Base-by-base conservation (phyloP, 345 rosid genomes). In the Eucalyptus erythrocorys region DNA sequence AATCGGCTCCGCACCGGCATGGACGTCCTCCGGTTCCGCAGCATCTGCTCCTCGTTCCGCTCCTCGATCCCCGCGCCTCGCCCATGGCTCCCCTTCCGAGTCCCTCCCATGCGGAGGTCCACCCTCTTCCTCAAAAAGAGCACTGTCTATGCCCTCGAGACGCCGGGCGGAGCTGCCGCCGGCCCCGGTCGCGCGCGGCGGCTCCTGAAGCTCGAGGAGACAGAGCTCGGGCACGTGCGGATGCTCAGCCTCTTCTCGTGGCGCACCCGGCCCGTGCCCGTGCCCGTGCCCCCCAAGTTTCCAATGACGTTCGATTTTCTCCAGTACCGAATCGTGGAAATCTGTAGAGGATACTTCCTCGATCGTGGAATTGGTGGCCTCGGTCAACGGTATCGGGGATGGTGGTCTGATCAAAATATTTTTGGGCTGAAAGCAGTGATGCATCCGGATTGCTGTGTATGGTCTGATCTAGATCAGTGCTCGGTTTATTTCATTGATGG, bases 221-320 rank as follows among this genome's bases (percentile, higher is more conserved):
- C 24, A 10, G 57, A 51, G 57, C 57, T 51, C 1, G 57, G 57
- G 57, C 24, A 19, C 57, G 19, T 51, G 57, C 10, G 57, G 57
- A 19, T 51, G 24, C 24, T 1, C 24, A 3, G 24, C 57, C 2
- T 51, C 57, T 51, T 51, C 24, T 51, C 10, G 24, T 51, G 57
- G 57, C 57, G 57, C 24, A 51, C 0, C 57, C 0, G 24, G 57
- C 2, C 4, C 24, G 7, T 2, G 55, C 10, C 10, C 55, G 24
- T 24, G 57, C 2, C 4, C 24, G 7, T 2, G 55, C 10, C 10
- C 55, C 55, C 24, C 57, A 19, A 1, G 24, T 51, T 51, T 24
- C 57, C 57, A 19, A 19, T 7, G 57, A 3, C 24, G 24, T 19
- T 51, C 24, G 57, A 51, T 51, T 51, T 19, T 51, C 57, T 51